Evolutionary conservation across 345 rosid genomes (phyloP).

Genomic region (Trapa bicornis): DNA sequence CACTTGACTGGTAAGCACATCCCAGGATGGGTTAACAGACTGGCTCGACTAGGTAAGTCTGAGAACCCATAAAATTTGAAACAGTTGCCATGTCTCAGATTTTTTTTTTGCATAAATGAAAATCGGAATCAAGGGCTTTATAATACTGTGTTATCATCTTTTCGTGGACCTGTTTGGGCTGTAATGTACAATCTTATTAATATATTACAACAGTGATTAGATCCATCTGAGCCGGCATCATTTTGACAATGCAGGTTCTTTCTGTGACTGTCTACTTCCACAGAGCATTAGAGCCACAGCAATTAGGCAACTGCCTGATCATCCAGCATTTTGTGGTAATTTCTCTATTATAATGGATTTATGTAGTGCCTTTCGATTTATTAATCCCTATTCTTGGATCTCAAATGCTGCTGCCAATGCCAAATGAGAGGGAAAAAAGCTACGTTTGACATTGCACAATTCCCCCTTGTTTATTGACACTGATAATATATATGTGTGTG

Average conservation of each 20-base stretch:
- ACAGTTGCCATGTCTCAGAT: too few species aligned
- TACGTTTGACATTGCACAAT: neutral
- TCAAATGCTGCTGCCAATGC: neutral
- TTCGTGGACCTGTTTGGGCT: neutral
- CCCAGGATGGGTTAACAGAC: slow-evolving; percentile 93
- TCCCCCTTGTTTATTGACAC: neutral
- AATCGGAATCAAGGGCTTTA: too few species aligned
- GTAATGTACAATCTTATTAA: neutral
- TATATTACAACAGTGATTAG: neutral
- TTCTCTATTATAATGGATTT: slow-evolving; percentile 6
- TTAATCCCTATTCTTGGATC: neutral
- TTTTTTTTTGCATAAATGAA: too few species aligned
- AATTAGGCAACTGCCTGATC: slow-evolving; percentile 69
- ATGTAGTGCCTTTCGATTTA: neutral
- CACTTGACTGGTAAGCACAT: slow-evolving; percentile 69
- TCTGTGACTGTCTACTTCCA: slow-evolving; percentile 85
- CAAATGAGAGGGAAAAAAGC: neutral
- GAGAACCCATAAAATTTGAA: neutral
- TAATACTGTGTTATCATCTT: too few species aligned
- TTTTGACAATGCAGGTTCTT: slow-evolving; percentile 57
- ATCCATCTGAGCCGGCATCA: neutral
- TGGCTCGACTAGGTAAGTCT: slow-evolving; percentile 69
- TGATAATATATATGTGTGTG: too few species aligned
- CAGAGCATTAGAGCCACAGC: slow-evolving; percentile 73
- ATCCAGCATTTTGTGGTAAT: slow-evolving; percentile 59